Conservation (phyloP, 371 early-diverging fungal species). For the Zopfochytrium polystomum region DNA sequence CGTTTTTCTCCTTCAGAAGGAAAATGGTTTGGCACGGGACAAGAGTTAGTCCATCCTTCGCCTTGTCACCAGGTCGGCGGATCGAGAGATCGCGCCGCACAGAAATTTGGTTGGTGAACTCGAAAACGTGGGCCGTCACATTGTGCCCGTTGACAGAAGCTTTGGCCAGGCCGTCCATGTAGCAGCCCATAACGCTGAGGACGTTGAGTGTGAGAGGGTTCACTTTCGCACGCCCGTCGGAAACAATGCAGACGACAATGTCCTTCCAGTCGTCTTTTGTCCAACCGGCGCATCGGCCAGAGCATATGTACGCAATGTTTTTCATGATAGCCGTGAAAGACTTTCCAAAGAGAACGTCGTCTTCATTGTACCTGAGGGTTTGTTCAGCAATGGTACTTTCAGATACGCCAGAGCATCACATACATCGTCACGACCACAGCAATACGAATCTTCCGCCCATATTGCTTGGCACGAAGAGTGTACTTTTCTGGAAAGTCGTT, state of each 20-base stretch:
- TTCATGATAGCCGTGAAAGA: constrained; percentile 69
- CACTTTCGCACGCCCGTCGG: constrained; percentile 57
- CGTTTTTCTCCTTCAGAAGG: constrained; percentile 72
- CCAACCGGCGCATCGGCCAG: constrained; percentile 78
- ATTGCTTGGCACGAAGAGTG: constrained; percentile 74
- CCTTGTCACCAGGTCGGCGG: constrained; percentile 57
- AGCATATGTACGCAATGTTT: constrained; percentile 80
- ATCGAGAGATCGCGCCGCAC: constrained; percentile 57
- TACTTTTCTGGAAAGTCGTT: constrained; percentile 75
- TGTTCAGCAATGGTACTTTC: background rate
- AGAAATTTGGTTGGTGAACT: constrained; percentile 84
- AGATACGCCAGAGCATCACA: constrained; percentile 6
- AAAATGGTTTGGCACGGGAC: constrained; percentile 88
- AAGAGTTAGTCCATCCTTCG: constrained; percentile 29
- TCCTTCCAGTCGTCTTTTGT: constrained; percentile 87
- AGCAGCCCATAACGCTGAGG: constrained; percentile 81
- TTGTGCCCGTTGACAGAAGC: constrained; percentile 41
- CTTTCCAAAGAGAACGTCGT: constrained; percentile 76
- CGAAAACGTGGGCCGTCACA: constrained; percentile 79
- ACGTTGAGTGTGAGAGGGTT: constrained; percentile 73
- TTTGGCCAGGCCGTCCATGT: constrained; percentile 79
- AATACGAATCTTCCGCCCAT: constrained; percentile 79
- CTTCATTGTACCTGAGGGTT: constrained; percentile 73
- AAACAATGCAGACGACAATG: constrained; percentile 75
- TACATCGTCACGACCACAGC: constrained; percentile 71